Percentiles rank a stretch among this genome's conserved stretches.
phyloP scores from a whole-genome alignment of 2,329 filamentous ascomycete genomes.

The Trichoderma asperellum region DNA sequence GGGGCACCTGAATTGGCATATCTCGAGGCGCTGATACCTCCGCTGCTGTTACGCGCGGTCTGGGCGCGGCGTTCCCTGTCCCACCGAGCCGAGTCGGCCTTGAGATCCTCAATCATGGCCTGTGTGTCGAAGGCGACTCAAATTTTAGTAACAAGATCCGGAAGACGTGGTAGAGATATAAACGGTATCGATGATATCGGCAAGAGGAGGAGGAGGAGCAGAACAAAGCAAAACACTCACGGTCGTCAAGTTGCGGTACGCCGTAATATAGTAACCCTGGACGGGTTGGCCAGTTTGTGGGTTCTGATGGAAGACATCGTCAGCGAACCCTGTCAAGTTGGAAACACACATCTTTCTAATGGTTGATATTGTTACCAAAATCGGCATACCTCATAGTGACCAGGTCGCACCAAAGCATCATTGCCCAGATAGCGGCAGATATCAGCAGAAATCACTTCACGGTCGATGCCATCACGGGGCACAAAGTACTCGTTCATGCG shows the following conservation, averaged over 20 bases:
- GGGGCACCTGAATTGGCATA: conserved; percentile 51
- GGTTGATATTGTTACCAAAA: neutral
- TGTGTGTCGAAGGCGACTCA: conserved; percentile 36
- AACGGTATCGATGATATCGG: neutral
- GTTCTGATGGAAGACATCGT: conserved; percentile 46
- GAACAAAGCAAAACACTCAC: conserved; percentile 53
- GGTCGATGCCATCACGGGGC: conserved; percentile 77
- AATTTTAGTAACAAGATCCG: conserved; percentile 17
- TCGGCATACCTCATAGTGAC: conserved; percentile 67
- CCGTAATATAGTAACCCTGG: conserved; percentile 76
- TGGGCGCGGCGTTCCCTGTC: conserved; percentile 63
- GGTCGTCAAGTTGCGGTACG: conserved; percentile 77
- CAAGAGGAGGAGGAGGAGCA: neutral
- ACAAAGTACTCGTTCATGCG: conserved; percentile 81
- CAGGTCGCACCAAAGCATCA: conserved; percentile 77
- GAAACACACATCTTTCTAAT: neutral
- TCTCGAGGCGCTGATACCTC: conserved; percentile 63
- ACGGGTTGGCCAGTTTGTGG: conserved; percentile 62
- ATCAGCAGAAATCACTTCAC: conserved; percentile 82
- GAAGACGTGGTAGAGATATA: neutral
- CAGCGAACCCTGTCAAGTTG: neutral
- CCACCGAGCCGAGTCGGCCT: conserved; percentile 65
- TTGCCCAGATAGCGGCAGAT: conserved; percentile 84
- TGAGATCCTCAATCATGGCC: conserved; percentile 67
- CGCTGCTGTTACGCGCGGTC: conserved; percentile 56